These are phyloP conservation scores for Magnolia kwangsiensis DNA, from an alignment of 164 flowering plant species.

Conservation along the genomic window DNA sequence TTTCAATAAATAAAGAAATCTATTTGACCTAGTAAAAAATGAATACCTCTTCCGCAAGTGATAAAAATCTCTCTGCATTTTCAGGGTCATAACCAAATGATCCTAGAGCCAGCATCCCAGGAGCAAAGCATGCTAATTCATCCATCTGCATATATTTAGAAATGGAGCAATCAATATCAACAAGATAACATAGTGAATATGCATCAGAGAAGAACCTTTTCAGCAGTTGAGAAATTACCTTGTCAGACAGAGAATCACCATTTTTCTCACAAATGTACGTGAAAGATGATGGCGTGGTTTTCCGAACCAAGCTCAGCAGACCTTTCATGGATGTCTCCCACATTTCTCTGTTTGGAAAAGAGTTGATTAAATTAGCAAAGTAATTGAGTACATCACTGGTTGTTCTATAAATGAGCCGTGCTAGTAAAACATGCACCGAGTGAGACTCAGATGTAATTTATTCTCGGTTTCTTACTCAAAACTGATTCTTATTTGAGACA, in stretches of 20 bases:
- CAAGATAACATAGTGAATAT: not conserved
- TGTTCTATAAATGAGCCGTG: not conserved
- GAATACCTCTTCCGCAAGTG: constrained; percentile 93
- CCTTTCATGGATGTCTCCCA: constrained; percentile 99
- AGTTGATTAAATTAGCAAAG: not conserved
- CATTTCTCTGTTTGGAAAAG: constrained; percentile 61
- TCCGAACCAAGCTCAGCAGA: constrained; percentile 66
- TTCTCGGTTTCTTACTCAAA: not conserved
- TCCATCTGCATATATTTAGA: constrained; percentile 76
- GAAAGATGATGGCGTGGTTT: constrained; percentile 80
- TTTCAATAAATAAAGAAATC: not conserved
- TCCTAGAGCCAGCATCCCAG: constrained; percentile 97
- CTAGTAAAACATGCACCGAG: not conserved
- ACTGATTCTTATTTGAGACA: not conserved
- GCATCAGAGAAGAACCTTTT: not conserved
- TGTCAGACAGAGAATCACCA: constrained; percentile 61
- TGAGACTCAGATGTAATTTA: not conserved
- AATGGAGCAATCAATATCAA: not conserved
- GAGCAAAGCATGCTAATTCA: constrained; percentile 98
- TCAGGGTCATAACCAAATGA: constrained; percentile 78
- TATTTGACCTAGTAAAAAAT: not conserved
- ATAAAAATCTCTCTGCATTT: constrained; percentile 54
- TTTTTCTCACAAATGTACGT: constrained; percentile 89
- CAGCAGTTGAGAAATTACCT: constrained; percentile 40
- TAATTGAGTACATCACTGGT: not conserved